Conservation (phyloP, 1,284 basidiomycete genomes). For the Exobasidium rhododendri region DNA sequence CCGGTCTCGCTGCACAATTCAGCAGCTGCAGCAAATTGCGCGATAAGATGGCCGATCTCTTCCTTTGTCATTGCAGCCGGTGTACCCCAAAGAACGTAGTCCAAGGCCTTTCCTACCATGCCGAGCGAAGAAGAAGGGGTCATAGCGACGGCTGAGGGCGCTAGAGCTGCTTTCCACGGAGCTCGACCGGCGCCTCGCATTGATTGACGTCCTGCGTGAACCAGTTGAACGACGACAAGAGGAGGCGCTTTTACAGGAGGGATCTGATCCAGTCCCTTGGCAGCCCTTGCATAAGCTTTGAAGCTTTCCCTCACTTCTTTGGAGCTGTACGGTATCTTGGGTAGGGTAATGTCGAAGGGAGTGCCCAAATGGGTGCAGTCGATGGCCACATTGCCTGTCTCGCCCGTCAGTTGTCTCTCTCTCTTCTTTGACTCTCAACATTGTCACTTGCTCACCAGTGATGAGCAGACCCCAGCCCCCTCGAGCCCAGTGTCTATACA, state of each 20-base stretch:
- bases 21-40: slow-evolving; percentile 70
- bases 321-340: slow-evolving; percentile 12
- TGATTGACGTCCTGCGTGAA: slow-evolving; percentile 82
- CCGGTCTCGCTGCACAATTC: slow-evolving; percentile 67
- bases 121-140: slow-evolving; percentile 49
- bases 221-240: slow-evolving; percentile 69
- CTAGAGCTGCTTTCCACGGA: slow-evolving; percentile 65
- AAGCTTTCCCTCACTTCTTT: slow-evolving; percentile 60
- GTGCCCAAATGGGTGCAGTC: slow-evolving; percentile 69
- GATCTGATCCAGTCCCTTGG: slow-evolving; percentile 57
- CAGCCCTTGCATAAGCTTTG: slow-evolving; percentile 59
- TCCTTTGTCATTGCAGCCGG: slow-evolving; percentile 60
- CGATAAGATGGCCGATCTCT: slow-evolving; percentile 67
- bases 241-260: slow-evolving; percentile 28
- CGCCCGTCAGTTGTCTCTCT: neutral
- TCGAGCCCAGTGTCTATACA: slow-evolving; percentile 75
- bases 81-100: slow-evolving; percentile 53
- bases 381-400: slow-evolving; percentile 73
- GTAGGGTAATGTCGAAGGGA: slow-evolving; percentile 64
- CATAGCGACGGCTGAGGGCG: slow-evolving; percentile 69
- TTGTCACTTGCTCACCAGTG: slow-evolving; percentile 63
- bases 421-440: slow-evolving; percentile 9
- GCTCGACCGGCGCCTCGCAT: slow-evolving; percentile 67
- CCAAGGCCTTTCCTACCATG: slow-evolving; percentile 50
- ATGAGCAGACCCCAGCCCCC: slow-evolving; percentile 84